Conservation (phyloP, 139 green algal species). For the Diplosphaera chodatii region DNA sequence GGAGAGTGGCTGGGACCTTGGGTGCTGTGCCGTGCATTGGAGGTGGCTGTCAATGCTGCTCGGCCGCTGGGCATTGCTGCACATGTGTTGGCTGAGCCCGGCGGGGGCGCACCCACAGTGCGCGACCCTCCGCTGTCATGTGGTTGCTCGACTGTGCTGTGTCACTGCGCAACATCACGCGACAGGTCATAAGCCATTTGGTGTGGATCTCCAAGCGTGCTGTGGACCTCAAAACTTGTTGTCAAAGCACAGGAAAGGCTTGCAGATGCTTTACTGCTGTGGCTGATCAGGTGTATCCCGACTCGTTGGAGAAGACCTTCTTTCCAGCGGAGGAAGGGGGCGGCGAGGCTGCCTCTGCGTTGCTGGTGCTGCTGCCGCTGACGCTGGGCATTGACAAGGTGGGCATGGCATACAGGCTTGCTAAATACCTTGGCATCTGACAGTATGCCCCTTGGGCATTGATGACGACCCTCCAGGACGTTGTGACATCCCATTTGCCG, state of each 20-base stretch:
- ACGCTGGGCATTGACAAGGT: slow-evolving; percentile 76
- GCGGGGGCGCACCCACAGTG: slow-evolving; percentile 63
- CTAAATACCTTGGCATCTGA: background rate
- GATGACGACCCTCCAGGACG: too few species aligned
- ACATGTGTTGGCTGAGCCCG: slow-evolving; percentile 55
- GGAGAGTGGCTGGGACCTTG: slow-evolving; percentile 87
- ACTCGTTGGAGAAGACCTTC: background rate
- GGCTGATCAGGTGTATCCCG: background rate
- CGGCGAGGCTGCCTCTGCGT: background rate
- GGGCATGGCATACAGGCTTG: slow-evolving; percentile 1
- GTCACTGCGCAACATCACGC: too few species aligned
- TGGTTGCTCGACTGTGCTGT: too few species aligned
- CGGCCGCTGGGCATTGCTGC: slow-evolving; percentile 34
- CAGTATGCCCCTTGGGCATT: too few species aligned
- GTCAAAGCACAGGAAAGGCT: too few species aligned
- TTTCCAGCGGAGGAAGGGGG: background rate
- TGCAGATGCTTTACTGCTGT: background rate
- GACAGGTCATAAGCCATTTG: too few species aligned
- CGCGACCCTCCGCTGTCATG: slow-evolving; percentile 14
- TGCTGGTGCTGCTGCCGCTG: slow-evolving; percentile 79
- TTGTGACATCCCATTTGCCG: too few species aligned
- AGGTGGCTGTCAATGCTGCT: slow-evolving; percentile 34
- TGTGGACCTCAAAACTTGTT: too few species aligned
- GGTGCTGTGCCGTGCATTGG: slow-evolving; percentile 70
- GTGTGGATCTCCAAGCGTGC: too few species aligned